Evolutionary conservation across 768 basidiomycete genomes (phyloP).

Genomic region (Podaxis pistillaris): DNA sequence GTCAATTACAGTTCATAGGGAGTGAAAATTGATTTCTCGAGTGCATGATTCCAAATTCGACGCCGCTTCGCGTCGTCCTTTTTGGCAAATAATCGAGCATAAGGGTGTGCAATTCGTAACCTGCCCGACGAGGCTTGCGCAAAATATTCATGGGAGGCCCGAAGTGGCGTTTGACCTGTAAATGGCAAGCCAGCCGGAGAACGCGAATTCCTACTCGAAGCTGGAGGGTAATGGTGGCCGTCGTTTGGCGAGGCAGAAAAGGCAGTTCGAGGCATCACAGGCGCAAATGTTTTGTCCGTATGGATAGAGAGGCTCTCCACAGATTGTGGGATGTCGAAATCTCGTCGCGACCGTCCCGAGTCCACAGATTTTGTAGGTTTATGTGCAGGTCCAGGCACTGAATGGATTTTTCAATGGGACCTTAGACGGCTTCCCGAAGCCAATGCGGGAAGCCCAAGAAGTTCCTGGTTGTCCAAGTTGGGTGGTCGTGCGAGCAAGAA

Average conservation of each 20-base stretch:
- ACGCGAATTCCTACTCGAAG: neutral
- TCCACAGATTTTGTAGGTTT: neutral
- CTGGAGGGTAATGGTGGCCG: neutral
- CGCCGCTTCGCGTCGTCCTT: slow-evolving; percentile 64
- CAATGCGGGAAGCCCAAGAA: neutral
- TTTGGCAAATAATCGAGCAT: slow-evolving; percentile 67
- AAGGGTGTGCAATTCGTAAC: slow-evolving; percentile 54
- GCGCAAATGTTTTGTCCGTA: neutral
- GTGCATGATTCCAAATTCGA: slow-evolving; percentile 75
- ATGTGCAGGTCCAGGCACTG: neutral
- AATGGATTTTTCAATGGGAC: neutral
- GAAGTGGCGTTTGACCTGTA: neutral
- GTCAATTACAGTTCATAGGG: slow-evolving; percentile 61
- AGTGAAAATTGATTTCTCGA: slow-evolving; percentile 70
- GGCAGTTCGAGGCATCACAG: neutral
- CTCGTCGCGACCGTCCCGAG: neutral
- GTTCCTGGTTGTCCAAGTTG: neutral
- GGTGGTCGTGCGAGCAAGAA: neutral
- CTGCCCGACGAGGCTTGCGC: slow-evolving; percentile 15
- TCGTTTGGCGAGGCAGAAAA: neutral
- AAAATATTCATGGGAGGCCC: neutral
- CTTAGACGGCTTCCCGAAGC: slow-evolving; percentile 1
- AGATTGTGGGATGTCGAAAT: too few species aligned
- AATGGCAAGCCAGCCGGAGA: neutral
- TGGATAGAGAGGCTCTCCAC: neutral